Percentiles rank a stretch among this genome's conserved stretches.
Conservation (phyloP, 78 protist genomes). For the Pigoraptor vietnamica region DNA sequence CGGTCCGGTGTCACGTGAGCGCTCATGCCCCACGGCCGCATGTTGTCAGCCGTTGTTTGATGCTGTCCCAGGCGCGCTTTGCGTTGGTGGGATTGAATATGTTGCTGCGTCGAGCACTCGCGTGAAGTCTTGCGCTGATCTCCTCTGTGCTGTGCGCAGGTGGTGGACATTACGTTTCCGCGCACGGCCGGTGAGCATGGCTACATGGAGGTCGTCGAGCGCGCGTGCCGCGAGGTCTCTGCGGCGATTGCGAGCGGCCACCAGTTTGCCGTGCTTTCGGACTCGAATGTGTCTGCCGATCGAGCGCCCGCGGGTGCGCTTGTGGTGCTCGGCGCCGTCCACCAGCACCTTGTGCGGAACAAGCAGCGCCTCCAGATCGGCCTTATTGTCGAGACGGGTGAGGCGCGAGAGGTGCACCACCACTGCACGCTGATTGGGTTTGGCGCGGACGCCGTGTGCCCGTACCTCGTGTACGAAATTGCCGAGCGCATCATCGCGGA, state of each 20-base stretch:
- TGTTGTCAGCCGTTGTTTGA: conserved; percentile 8
- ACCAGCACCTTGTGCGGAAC: conserved; percentile 64
- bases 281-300: conserved; percentile 11
- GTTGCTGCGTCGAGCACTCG: no score
- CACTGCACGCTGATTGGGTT: conserved; percentile 65
- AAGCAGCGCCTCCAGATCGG: conserved; percentile 37
- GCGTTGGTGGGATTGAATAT: not conserved
- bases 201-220: not conserved
- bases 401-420: conserved; percentile 78
- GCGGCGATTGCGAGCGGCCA: conserved; percentile 49
- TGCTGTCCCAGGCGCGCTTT: not conserved
- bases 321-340: conserved; percentile 72
- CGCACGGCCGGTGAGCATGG: conserved; percentile 26
- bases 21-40: not conserved
- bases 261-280: conserved; percentile 58
- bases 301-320: conserved; percentile 49
- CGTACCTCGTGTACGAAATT: conserved; percentile 57
- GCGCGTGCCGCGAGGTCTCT: not conserved
- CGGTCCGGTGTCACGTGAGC: no score
- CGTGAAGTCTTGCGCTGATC: no score
- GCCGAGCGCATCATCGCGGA: conserved; percentile 14
- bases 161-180: conserved; percentile 50
- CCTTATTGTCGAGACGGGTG: conserved; percentile 60
- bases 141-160: no score
- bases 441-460: conserved; percentile 82